A percentile compares a stretch with the other conserved stretches of the same genome.
phyloP scores from a whole-genome alignment of 2,329 filamentous ascomycete species.

The Curvularia lunata region DNA sequence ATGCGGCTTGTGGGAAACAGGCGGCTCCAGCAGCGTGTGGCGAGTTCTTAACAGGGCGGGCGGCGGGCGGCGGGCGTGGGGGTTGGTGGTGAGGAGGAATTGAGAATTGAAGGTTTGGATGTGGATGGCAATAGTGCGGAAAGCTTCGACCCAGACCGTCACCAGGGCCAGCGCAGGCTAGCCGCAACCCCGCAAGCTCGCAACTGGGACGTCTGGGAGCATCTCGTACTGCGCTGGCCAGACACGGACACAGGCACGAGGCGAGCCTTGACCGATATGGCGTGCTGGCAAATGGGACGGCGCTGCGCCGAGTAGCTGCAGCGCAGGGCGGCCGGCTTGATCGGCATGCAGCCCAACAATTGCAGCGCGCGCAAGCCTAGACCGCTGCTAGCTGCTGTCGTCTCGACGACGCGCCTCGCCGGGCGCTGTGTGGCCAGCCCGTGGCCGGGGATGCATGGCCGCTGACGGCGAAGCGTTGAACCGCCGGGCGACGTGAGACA shows the following conservation, averaged over 20 bases:
- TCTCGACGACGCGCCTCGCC: slow-evolving; percentile 2
- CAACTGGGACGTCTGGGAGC: slow-evolving; percentile 1
- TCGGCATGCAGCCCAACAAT: slow-evolving; percentile 30
- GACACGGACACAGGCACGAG: too few relatives aligned
- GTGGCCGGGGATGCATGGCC: slow-evolving; percentile 3
- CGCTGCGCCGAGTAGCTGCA: slow-evolving; percentile 18
- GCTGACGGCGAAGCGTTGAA: background rate
- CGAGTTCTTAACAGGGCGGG: slow-evolving; percentile 18
- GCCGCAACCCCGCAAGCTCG: slow-evolving; percentile 11
- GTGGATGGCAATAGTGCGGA: slow-evolving; percentile 11
- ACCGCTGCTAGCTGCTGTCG: slow-evolving; percentile 14
- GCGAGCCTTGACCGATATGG: background rate
- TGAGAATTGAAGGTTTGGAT: slow-evolving; percentile 13
- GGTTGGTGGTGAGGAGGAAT: slow-evolving; percentile 5
- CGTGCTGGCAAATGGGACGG: background rate
- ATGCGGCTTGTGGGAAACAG: slow-evolving; percentile 38
- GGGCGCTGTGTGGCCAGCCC: background rate
- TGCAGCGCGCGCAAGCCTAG: slow-evolving; percentile 16
- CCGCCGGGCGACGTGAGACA: background rate
- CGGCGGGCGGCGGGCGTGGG: slow-evolving; percentile 3
- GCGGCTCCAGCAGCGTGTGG: slow-evolving; percentile 7
- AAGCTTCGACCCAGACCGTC: slow-evolving; percentile 14
- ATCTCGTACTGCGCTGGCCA: slow-evolving; percentile 3
- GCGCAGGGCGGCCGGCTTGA: slow-evolving; percentile 2
- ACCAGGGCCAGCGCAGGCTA: slow-evolving; percentile 4